Conservation (phyloP, 805 yeast species). For the Ogataea glucozyma region DNA sequence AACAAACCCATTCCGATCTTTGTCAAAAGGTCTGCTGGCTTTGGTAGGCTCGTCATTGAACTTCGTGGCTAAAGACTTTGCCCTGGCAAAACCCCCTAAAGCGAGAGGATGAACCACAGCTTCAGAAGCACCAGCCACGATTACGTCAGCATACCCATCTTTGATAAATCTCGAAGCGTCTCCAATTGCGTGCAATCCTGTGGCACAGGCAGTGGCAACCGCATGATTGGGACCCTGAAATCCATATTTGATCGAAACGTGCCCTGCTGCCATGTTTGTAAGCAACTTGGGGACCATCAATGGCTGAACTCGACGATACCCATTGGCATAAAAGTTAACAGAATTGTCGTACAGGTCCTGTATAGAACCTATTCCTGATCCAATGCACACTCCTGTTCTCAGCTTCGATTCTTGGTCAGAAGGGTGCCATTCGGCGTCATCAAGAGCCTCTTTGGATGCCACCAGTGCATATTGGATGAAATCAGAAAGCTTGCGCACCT, state of each 20-base stretch:
- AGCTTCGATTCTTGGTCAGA: constrained; percentile 35
- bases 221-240: constrained; percentile 85
- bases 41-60: constrained; percentile 59
- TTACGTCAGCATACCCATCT: constrained; percentile 78
- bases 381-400: constrained; percentile 76
- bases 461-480: constrained; percentile 78
- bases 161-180: constrained; percentile 84
- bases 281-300: constrained; percentile 80
- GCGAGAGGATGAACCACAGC: constrained; percentile 84
- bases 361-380: constrained; percentile 90
- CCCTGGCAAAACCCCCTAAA: constrained; percentile 87
- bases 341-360: constrained; percentile 70
- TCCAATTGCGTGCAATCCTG: constrained; percentile 92
- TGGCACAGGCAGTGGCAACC: constrained; percentile 94
- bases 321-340: constrained; percentile 45
- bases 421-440: constrained; percentile 60
- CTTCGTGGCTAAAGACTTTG: constrained; percentile 71
- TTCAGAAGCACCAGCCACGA: constrained; percentile 95
- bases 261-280: constrained; percentile 93
- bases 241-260: constrained; percentile 75
- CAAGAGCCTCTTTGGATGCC: constrained; percentile 76
- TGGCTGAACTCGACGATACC: constrained; percentile 78
- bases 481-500: constrained; percentile 62
- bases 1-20: constrained; percentile 79
- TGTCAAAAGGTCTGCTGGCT: constrained; percentile 89